Percentiles rank a stretch among this genome's conserved stretches.
Evolutionary conservation across 768 basidiomycete genomes (phyloP).

Genomic region (Suillus alpinus): DNA sequence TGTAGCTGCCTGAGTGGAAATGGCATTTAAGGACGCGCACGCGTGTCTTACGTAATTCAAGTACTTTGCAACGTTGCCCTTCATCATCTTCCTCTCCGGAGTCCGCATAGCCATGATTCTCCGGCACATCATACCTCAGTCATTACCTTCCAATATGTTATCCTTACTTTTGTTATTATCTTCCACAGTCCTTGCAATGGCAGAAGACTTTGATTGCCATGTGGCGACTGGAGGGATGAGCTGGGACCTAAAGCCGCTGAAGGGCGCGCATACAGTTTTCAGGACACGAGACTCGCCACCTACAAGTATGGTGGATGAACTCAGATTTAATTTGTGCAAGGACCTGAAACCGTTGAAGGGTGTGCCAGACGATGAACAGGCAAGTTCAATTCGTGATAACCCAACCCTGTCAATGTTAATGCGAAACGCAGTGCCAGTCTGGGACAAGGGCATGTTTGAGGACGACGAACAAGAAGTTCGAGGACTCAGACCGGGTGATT

Average conservation of each 20-base stretch:
- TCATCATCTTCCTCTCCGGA: not conserved
- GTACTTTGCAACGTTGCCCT: not conserved
- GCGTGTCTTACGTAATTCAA: slow-evolving; percentile 29
- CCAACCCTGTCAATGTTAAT: slow-evolving; percentile 8
- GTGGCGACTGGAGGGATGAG: slow-evolving; percentile 37
- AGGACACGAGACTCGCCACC: slow-evolving; percentile 62
- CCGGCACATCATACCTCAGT: slow-evolving; percentile 11
- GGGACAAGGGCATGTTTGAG: slow-evolving; percentile 77
- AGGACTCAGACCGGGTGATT: slow-evolving; percentile 55
- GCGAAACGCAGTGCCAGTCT: slow-evolving; percentile 51
- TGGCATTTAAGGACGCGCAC: slow-evolving; percentile 21
- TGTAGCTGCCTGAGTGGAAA: slow-evolving; percentile 14
- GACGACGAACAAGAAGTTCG: slow-evolving; percentile 58
- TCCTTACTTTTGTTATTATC: slow-evolving; percentile 20
- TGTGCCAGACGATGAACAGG: slow-evolving; percentile 64
- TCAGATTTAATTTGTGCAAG: slow-evolving; percentile 68
- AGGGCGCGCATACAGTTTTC: slow-evolving; percentile 47
- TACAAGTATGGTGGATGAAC: slow-evolving; percentile 52
- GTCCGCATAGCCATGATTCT: slow-evolving; percentile 17
- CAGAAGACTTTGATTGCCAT: slow-evolving; percentile 54
- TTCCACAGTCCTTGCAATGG: slow-evolving; percentile 22
- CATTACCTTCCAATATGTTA: slow-evolving; percentile 6
- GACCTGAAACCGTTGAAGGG: slow-evolving; percentile 48
- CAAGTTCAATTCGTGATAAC: slow-evolving; percentile 30
- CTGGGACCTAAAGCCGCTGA: slow-evolving; percentile 61